Base-by-base conservation (phyloP, 768 basidiomycete species). In the Hydnomerulius pinastri region DNA sequence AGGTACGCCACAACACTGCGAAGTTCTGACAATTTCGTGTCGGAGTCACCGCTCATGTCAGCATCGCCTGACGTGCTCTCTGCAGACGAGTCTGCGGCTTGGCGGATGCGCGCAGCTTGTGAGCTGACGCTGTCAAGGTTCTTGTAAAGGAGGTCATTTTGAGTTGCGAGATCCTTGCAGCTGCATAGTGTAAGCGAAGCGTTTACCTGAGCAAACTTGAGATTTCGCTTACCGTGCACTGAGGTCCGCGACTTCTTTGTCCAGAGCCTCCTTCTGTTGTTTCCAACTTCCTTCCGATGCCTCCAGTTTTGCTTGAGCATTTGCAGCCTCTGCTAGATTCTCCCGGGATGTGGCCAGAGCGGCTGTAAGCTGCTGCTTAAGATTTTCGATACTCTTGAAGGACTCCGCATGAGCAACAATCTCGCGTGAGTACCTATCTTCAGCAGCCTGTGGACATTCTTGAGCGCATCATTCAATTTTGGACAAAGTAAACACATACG, bases 321-420 rank as follows among this genome's bases (percentile, higher is more conserved):
- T 90, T 53, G 92, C 84, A 6, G 86, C 82, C 2, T 80, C 75
- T 9, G 80, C 77, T 28, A 76, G 69, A 46, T 80, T 75, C 51
- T 90, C 83, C 11, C 87, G 76, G 8, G 81, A 77, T 8, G 77
- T 61, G 2, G 72, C 62, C 58, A 86, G 83, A 4, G 77, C 69
- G 11, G 66, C 61, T 13, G 74, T 62, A 4, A 94, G 72, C 35
- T 90, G 81, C 43, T 81, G 75, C 64, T 84, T 87, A 54, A 92
- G 71, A 9, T 61, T 71, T 10, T 85, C 81, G 10, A 90, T 77
- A 11, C 73, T 54, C 70, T 91, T 91, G 75, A 94, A 87, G 0
- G 87, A 79, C 18, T 92, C 91, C 0, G 92, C 92, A 64, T 95
- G 92, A 1, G 88, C 75, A 27, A 94, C 71, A n/a, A 94, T 80